These are phyloP conservation scores for Dactylorhiza incarnata DNA, from an alignment of 106 monocot species.

Conservation along the genomic window DNA sequence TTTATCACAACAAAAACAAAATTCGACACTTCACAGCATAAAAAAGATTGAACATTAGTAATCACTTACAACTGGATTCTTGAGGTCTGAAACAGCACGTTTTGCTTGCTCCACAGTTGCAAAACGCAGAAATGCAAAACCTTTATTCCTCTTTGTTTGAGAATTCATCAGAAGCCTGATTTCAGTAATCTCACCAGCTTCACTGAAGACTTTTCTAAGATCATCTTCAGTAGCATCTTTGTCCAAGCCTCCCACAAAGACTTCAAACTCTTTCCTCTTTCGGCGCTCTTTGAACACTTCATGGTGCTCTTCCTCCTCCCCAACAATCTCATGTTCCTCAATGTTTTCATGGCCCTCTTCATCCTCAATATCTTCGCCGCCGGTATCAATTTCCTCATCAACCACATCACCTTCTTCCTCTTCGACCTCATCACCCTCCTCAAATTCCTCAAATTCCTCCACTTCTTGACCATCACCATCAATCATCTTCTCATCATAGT, in stretches of 20 bases:
- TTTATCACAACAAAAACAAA: background rate
- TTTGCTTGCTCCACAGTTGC: conserved; percentile 92
- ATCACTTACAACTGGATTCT: conserved; percentile 64
- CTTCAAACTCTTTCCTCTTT: conserved; percentile 92
- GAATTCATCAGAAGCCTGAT: conserved; percentile 77
- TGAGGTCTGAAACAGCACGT: conserved; percentile 67
- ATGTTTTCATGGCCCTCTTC: conserved; percentile 46
- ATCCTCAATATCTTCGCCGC: conserved; percentile 42
- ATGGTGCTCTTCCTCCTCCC: conserved; percentile 62
- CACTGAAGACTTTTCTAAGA: conserved; percentile 66
- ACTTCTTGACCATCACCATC: conserved; percentile 44
- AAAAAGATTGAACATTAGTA: background rate
- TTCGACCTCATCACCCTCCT: conserved; percentile 38
- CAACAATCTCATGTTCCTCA: conserved; percentile 41
- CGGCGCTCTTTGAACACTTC: conserved; percentile 62
- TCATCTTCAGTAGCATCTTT: conserved; percentile 83
- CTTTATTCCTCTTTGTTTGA: conserved; percentile 79
- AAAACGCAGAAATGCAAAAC: conserved; percentile 89
- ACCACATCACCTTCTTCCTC: conserved; percentile 35
- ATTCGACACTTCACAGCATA: background rate
- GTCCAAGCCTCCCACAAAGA: conserved; percentile 95
- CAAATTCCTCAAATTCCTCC: conserved; percentile 21
- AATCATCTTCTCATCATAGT: conserved; percentile 65
- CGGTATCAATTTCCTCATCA: conserved; percentile 50
- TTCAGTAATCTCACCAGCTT: conserved; percentile 73